Conservation (phyloP, 192 early-diverging fungal species). For the Spinellus fusiger region DNA sequence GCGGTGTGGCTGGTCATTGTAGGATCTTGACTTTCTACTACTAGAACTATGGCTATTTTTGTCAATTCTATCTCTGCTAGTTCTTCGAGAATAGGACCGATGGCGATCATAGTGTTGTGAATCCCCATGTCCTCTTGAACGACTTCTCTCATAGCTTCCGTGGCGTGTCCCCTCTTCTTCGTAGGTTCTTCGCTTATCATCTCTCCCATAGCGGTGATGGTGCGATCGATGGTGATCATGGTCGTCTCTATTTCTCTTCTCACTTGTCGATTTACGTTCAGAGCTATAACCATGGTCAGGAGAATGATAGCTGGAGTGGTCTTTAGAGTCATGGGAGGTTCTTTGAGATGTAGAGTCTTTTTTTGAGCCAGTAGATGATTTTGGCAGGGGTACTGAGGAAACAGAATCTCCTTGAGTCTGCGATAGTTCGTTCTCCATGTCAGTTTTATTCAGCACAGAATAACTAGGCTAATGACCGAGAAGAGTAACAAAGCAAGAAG, state of each 20-base stretch:
- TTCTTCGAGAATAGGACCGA: background rate
- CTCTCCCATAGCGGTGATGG: slow-evolving; percentile 10
- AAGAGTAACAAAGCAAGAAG: too few relatives aligned
- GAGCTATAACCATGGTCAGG: slow-evolving; percentile 3
- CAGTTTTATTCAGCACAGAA: background rate
- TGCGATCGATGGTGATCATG: slow-evolving; percentile 5
- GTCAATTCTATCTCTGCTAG: slow-evolving; percentile 6
- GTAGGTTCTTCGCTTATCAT: slow-evolving; percentile 7
- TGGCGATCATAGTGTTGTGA: background rate
- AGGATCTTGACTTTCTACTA: slow-evolving; percentile 2
- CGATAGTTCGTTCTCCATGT: background rate
- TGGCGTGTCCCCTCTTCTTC: slow-evolving; percentile 5
- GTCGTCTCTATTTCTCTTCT: slow-evolving; percentile 16
- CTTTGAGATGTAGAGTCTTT: background rate
- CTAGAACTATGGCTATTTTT: slow-evolving; percentile 10
- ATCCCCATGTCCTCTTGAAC: slow-evolving; percentile 1
- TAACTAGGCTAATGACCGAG: background rate
- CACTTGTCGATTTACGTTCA: background rate
- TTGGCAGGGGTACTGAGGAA: background rate
- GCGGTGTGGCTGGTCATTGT: background rate
- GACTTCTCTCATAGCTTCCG: background rate
- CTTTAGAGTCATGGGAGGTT: background rate
- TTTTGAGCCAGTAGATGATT: background rate
- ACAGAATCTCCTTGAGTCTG: background rate
- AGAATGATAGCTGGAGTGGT: slow-evolving; percentile 4